phyloP scores from a whole-genome alignment of 176 grass and related monocot genomes.

The Triticum turgidum region DNA sequence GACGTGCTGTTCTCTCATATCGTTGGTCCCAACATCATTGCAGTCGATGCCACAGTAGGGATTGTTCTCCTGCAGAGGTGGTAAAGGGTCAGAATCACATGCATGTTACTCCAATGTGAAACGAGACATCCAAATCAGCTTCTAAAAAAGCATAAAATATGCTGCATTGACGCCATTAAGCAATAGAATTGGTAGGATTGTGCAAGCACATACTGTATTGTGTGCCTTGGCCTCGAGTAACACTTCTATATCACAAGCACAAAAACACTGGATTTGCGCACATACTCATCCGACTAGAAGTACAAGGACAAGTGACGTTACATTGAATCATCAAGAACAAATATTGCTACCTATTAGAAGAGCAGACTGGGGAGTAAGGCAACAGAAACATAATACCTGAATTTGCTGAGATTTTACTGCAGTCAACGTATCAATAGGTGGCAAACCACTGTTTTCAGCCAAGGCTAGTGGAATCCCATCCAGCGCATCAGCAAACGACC shows the following conservation, averaged over 20 bases:
- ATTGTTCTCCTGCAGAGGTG: constrained; percentile 59
- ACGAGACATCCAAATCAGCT: not conserved
- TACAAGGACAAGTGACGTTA: not conserved
- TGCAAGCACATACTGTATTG: not conserved
- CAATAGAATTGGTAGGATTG: not conserved
- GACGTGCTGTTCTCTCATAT: constrained; percentile 67
- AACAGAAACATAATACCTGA: constrained; percentile 49
- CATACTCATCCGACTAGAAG: not conserved
- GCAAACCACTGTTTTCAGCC: constrained; percentile 82
- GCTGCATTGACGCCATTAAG: not conserved
- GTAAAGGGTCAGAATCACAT: constrained; percentile 6
- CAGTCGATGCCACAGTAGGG: constrained; percentile 66
- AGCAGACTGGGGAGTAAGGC: not conserved
- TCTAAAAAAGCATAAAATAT: not conserved
- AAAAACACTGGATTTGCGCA: not conserved
- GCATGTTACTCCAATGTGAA: not conserved
- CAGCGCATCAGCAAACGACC: constrained; percentile 81
- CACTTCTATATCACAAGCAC: not conserved
- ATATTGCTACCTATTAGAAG: not conserved
- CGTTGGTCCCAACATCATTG: constrained; percentile 56
- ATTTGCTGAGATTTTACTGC: constrained; percentile 83
- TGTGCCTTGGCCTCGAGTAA: not conserved
- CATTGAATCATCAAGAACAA: not conserved
- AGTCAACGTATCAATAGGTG: constrained; percentile 79
- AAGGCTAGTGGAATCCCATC: constrained; percentile 80